These are phyloP conservation scores for Periconia sp. DNA, from an alignment of 2,329 filamentous ascomycete species.

Conservation along the genomic window DNA sequence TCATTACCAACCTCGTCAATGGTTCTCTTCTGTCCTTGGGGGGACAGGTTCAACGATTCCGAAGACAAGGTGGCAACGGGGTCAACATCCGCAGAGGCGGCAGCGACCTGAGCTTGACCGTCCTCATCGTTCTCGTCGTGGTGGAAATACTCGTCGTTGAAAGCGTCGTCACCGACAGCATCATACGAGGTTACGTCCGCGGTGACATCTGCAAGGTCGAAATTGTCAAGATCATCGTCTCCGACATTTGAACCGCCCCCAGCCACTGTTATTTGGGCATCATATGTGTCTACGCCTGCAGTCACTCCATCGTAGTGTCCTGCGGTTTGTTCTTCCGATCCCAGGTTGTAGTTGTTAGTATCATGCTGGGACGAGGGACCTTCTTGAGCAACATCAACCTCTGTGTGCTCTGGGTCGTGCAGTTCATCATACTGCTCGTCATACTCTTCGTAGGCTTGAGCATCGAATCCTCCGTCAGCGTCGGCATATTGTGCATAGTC, in stretches of 20 bases:
- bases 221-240: constrained; percentile 20
- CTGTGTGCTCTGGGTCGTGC: constrained; percentile 14
- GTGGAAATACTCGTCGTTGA: constrained; percentile 15
- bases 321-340: constrained; percentile 20
- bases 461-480: constrained; percentile 2
- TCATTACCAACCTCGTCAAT: constrained; percentile 36
- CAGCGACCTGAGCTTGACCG: constrained; percentile 22
- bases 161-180: constrained; percentile 2
- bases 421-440: constrained; percentile 20
- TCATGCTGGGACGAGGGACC: constrained; percentile 7
- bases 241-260: constrained; percentile 13
- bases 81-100: constrained; percentile 30
- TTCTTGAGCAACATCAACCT: constrained; percentile 14
- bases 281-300: constrained; percentile 8
- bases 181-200: neutral
- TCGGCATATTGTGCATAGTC: constrained; percentile 2
- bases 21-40: constrained; percentile 36
- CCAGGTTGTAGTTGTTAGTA: constrained; percentile 26
- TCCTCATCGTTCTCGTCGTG: constrained; percentile 27
- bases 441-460: constrained; percentile 10
- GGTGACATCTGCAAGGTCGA: constrained; percentile 14
- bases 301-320: constrained; percentile 17
- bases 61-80: constrained; percentile 26
- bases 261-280: constrained; percentile 8
- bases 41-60: constrained; percentile 22